Conservation (phyloP, 2,329 filamentous ascomycete genomes). For the Penicillium sp. region DNA sequence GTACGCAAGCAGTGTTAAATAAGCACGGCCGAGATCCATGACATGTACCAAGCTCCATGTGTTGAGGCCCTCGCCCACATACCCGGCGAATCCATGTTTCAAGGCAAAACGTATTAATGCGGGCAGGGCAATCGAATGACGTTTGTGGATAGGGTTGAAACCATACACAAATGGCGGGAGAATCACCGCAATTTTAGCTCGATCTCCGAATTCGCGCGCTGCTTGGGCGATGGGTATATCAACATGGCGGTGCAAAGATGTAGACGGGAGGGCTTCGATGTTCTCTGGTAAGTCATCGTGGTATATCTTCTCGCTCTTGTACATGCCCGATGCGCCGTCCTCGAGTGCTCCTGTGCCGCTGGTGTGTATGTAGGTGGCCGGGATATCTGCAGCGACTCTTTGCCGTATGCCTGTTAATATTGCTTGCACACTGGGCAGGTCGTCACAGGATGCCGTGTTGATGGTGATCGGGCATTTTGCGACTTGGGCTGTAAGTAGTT, state of each 20-base stretch:
- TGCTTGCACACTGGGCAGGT: neutral
- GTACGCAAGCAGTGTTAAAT: neutral
- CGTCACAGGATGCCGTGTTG: constrained; percentile 1
- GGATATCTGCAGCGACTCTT: neutral
- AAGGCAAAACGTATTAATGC: neutral
- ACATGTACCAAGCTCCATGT: constrained; percentile 1
- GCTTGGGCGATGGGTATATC: neutral
- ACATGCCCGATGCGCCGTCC: neutral
- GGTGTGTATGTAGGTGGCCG: neutral
- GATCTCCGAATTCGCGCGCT: neutral
- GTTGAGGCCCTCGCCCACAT: neutral
- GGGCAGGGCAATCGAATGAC: neutral
- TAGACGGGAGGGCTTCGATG: neutral
- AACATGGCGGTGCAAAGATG: neutral
- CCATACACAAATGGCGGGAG: neutral
- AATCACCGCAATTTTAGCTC: neutral
- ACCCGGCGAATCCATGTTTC: neutral
- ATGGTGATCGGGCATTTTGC: neutral
- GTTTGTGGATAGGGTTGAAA: neutral
- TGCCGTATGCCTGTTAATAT: neutral
- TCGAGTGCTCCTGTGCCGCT: neutral
- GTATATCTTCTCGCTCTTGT: neutral
- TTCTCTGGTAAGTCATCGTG: neutral
- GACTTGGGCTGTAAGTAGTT: neutral
- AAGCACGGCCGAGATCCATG: neutral